phyloP scores from a whole-genome alignment of 768 basidiomycete species.

The Trametes gibbosa region DNA sequence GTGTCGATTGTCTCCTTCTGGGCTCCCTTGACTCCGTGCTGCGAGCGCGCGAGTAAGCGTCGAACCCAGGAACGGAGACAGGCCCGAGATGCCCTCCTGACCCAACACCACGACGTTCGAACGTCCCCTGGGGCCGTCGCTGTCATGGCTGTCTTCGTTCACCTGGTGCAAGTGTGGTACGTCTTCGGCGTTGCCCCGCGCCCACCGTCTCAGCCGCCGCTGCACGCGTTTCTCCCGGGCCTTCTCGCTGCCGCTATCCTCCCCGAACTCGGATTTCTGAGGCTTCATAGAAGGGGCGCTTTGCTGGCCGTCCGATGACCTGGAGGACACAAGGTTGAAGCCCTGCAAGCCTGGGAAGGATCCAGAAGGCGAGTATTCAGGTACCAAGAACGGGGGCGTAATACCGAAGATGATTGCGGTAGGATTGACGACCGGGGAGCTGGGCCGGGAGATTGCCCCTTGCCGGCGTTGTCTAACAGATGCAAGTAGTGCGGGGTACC shows the following conservation, averaged over 20 bases:
- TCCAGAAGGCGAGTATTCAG: slow-evolving; percentile 30
- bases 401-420: slow-evolving; percentile 88
- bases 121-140: slow-evolving; percentile 13
- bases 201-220: slow-evolving; percentile 73
- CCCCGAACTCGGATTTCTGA: slow-evolving; percentile 55
- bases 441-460: slow-evolving; percentile 56
- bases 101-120: slow-evolving; percentile 48
- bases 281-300: slow-evolving; percentile 33
- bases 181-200: slow-evolving; percentile 61
- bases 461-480: slow-evolving; percentile 77
- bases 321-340: slow-evolving; percentile 46
- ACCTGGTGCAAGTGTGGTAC: slow-evolving; percentile 49
- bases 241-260: slow-evolving; percentile 61
- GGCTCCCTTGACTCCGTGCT: slow-evolving; percentile 12
- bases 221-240: slow-evolving; percentile 72
- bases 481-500: slow-evolving; percentile 79
- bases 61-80: slow-evolving; percentile 35
- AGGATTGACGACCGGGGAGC: slow-evolving; percentile 62
- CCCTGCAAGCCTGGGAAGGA: slow-evolving; percentile 31
- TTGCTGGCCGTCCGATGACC: slow-evolving; percentile 34
- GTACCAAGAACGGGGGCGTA: slow-evolving; percentile 69
- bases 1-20: slow-evolving; percentile 24
- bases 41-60: slow-evolving; percentile 17
- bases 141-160: slow-evolving; percentile 38
- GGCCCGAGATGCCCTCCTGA: slow-evolving; percentile 35